phyloP scores from a whole-genome alignment of 2,329 filamentous ascomycete genomes.

The Botrytis fragariae region DNA sequence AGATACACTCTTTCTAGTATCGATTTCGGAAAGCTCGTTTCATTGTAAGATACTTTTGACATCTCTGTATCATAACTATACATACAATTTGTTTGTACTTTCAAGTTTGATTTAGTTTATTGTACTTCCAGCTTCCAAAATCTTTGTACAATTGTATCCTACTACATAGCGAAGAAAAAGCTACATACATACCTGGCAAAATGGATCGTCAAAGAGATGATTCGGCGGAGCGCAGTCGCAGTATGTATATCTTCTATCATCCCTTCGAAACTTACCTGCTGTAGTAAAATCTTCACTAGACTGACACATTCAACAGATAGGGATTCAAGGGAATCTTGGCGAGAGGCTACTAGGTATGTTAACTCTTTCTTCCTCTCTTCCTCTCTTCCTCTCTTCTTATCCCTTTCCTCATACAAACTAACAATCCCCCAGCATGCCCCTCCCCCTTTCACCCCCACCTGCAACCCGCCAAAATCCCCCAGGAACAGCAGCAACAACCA shows the following conservation, averaged over 20 bases:
- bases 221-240: background rate
- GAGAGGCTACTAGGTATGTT: background rate
- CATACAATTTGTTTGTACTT: background rate
- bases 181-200: background rate
- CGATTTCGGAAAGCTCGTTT: background rate
- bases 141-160: background rate
- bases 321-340: background rate
- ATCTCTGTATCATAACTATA: background rate
- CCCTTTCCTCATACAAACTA: background rate
- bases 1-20: background rate
- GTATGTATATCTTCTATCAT: background rate
- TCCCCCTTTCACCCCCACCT: too few relatives aligned
- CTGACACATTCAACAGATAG: background rate
- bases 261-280: background rate
- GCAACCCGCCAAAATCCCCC: too few relatives aligned
- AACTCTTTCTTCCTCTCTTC: too few relatives aligned
- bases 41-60: background rate
- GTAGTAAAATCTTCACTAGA: background rate
- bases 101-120: background rate
- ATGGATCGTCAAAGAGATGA: background rate
- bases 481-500: background rate
- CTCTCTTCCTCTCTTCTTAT: background rate
- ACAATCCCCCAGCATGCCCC: background rate
- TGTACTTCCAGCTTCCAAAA: background rate
- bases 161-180: background rate